phyloP scores from a whole-genome alignment of 768 basidiomycete species.

The Auricularia heimuer region DNA sequence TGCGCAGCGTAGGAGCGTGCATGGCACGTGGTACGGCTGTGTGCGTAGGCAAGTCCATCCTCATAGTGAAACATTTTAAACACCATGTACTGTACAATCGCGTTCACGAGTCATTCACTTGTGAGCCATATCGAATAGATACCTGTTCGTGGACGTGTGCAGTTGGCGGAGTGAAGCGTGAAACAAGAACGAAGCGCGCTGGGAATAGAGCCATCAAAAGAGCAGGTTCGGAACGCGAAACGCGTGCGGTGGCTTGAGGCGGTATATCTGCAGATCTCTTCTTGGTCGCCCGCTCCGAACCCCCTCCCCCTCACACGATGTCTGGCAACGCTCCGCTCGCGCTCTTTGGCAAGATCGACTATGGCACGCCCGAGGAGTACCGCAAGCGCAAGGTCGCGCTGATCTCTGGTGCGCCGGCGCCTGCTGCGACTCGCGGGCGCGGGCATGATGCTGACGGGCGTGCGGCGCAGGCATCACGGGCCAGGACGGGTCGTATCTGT shows the following conservation, averaged over 20 bases:
- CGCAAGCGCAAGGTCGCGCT: slow-evolving; percentile 87
- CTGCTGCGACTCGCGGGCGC: background rate
- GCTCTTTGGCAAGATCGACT: slow-evolving; percentile 39
- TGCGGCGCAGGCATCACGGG: slow-evolving; percentile 73
- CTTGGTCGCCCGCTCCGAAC: background rate
- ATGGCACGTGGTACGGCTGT: too few species aligned
- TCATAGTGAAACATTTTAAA: too few species aligned
- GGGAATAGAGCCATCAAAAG: background rate
- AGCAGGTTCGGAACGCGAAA: background rate
- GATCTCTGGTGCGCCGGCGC: slow-evolving; percentile 61
- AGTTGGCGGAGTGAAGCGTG: too few species aligned
- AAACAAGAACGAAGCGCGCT: too few species aligned
- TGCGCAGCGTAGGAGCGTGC: too few species aligned
- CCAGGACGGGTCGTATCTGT: slow-evolving; percentile 94
- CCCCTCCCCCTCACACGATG: background rate
- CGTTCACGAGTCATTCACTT: too few species aligned
- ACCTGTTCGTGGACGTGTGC: too few species aligned
- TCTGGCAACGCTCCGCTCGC: slow-evolving; percentile 17
- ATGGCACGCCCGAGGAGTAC: slow-evolving; percentile 74
- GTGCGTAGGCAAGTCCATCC: too few species aligned
- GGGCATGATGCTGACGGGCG: slow-evolving; percentile 1
- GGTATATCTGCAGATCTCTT: background rate
- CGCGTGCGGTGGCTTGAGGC: background rate
- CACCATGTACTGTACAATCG: too few species aligned
- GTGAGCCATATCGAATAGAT: too few species aligned